Percentiles rank a stretch among this genome's conserved stretches.
Evolutionary conservation across 2,329 filamentous ascomycete species (phyloP).

Genomic region (Aspergillus neoniger): DNA sequence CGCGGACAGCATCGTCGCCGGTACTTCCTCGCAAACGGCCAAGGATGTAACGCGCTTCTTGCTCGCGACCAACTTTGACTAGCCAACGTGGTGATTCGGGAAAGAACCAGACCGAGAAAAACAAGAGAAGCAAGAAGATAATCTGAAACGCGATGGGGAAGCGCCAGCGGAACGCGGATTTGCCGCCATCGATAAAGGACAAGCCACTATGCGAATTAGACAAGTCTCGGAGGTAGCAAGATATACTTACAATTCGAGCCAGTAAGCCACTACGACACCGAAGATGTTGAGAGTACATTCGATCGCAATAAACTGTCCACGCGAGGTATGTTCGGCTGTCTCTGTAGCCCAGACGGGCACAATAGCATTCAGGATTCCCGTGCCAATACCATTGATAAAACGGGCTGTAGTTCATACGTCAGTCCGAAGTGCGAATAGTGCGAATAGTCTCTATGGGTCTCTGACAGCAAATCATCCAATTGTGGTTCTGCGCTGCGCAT

Average conservation of each 20-base stretch:
- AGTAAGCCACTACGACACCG: constrained; percentile 66
- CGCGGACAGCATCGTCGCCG: constrained; percentile 54
- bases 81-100: constrained; percentile 65
- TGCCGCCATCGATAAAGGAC: constrained; percentile 61
- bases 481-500: constrained; percentile 63
- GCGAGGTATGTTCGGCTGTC: constrained; percentile 66
- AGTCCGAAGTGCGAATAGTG: not conserved
- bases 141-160: constrained; percentile 74
- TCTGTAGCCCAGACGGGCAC: constrained; percentile 73
- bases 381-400: constrained; percentile 65
- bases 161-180: constrained; percentile 63
- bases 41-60: constrained; percentile 69
- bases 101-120: constrained; percentile 64
- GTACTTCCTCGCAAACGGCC: constrained; percentile 62
- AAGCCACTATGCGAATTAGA: constrained; percentile 46
- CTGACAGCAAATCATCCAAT: constrained; percentile 70
- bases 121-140: constrained; percentile 60
- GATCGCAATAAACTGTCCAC: constrained; percentile 69
- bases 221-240: not conserved
- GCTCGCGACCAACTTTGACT: constrained; percentile 64
- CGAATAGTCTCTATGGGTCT: not conserved
- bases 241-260: constrained; percentile 53
- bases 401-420: constrained; percentile 45
- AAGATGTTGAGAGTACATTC: constrained; percentile 75
- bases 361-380: constrained; percentile 70